These are phyloP conservation scores for Candida krabiensis DNA, from an alignment of 805 yeast genomes.

Conservation along the genomic window DNA sequence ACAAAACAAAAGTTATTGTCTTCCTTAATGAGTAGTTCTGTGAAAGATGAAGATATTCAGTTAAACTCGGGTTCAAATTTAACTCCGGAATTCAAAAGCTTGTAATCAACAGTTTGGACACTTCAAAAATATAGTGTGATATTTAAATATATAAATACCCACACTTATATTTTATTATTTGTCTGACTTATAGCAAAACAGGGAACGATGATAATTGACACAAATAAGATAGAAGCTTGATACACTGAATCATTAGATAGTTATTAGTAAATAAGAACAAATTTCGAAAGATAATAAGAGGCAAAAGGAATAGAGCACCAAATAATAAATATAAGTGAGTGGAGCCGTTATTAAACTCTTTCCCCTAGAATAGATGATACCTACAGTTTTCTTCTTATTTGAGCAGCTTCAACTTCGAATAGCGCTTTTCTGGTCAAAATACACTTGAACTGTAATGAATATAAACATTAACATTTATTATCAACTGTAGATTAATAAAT, in stretches of 20 bases:
- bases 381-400: slow-evolving; percentile 7
- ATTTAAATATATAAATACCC: slow-evolving; percentile 28
- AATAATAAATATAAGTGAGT: not conserved
- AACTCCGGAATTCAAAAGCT: slow-evolving; percentile 28
- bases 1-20: too few species aligned
- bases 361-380: too few species aligned
- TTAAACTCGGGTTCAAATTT: slow-evolving; percentile 29
- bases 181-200: slow-evolving; percentile 10
- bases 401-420: slow-evolving; percentile 6
- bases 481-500: too few species aligned
- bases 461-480: too few species aligned
- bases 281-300: not conserved
- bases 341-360: not conserved
- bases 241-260: too few species aligned
- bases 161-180: slow-evolving; percentile 2
- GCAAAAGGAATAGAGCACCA: not conserved
- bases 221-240: slow-evolving; percentile 15
- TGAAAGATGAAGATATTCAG: not conserved
- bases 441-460: too few species aligned
- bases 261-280: slow-evolving; percentile 4
- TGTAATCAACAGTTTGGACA: slow-evolving; percentile 16
- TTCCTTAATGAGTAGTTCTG: too few species aligned
- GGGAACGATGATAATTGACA: slow-evolving; percentile 4
- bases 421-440: slow-evolving; percentile 1
- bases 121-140: slow-evolving; percentile 16